A percentile compares a stretch with the other conserved stretches of the same genome.
These are phyloP conservation scores for Micromonas commoda DNA, from an alignment of 139 green algal genomes.

Conservation along the genomic window DNA sequence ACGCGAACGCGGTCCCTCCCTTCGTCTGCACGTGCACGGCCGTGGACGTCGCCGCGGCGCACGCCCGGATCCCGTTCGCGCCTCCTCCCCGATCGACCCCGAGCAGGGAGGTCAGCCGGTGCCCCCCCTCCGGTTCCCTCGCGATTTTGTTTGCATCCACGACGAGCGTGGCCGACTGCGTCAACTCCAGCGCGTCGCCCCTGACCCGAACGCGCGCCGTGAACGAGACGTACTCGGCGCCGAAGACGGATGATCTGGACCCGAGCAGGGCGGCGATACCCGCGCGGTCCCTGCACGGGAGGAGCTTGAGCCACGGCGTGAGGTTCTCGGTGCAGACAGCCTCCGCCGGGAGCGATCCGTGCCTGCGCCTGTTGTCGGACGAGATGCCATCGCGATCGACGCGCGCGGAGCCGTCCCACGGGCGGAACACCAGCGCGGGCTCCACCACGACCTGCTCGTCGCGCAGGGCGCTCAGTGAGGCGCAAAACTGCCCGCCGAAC, in stretches of 20 bases:
- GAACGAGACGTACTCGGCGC: slow-evolving; percentile 52
- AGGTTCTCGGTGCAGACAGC: slow-evolving; percentile 84
- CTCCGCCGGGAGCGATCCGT: slow-evolving; percentile 63
- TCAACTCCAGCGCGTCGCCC: background rate
- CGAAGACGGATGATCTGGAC: slow-evolving; percentile 47
- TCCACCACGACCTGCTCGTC: background rate
- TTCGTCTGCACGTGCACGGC: no score
- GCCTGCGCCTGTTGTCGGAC: slow-evolving; percentile 18
- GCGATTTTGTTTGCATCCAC: background rate
- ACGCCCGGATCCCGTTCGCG: no score
- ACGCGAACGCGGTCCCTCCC: no score
- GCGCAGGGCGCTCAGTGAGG: slow-evolving; percentile 34
- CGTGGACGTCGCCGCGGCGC: no score
- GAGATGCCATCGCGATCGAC: background rate
- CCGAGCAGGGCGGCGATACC: slow-evolving; percentile 43
- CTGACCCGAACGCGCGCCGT: slow-evolving; percentile 33
- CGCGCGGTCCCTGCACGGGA: slow-evolving; percentile 63
- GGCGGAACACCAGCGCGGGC: background rate
- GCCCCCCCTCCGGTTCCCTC: no score
- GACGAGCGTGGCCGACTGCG: background rate
- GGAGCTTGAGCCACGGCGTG: slow-evolving; percentile 80
- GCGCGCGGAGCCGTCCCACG: background rate
- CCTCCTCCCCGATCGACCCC: no score
- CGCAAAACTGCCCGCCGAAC: slow-evolving; percentile 43
- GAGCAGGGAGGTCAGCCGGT: no score